Percentiles rank a stretch among this genome's conserved stretches.
Evolutionary conservation across 768 basidiomycete genomes (phyloP).

Genomic region (Calvatia gigantea): DNA sequence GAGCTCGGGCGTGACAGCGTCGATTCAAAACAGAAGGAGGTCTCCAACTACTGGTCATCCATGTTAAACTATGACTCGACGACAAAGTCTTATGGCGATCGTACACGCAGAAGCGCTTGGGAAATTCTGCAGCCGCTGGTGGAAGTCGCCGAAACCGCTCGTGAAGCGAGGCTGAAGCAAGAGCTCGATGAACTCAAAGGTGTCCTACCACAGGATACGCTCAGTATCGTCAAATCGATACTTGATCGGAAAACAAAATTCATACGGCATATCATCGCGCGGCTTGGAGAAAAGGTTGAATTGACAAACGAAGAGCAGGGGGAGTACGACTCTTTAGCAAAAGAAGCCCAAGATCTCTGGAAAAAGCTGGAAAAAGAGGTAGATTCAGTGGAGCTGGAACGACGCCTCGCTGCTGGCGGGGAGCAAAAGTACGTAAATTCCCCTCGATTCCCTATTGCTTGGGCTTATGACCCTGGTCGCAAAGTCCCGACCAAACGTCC

Average conservation of each 20-base stretch:
- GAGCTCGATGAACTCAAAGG: background rate
- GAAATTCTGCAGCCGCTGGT: background rate
- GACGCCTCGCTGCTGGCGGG: background rate
- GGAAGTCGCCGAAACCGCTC: background rate
- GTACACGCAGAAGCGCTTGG: background rate
- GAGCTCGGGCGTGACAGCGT: background rate
- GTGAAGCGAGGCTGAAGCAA: background rate
- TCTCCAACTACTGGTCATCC: background rate
- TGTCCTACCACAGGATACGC: background rate
- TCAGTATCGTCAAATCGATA: background rate
- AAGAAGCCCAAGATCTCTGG: background rate
- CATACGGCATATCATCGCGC: background rate
- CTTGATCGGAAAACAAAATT: background rate
- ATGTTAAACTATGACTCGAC: background rate
- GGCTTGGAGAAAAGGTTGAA: background rate
- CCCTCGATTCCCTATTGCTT: background rate
- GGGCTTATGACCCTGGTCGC: background rate
- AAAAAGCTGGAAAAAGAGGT: conserved; percentile 2
- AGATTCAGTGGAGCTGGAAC: background rate
- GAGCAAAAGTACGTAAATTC: background rate
- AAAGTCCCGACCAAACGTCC: no score
- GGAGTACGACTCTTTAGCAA: background rate
- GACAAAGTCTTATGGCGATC: background rate
- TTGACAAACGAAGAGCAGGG: background rate
- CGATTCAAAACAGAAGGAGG: background rate